These are phyloP conservation scores for Penicillium steckii DNA, from an alignment of 495 filamentous ascomycete genomes.

Conservation along the genomic window DNA sequence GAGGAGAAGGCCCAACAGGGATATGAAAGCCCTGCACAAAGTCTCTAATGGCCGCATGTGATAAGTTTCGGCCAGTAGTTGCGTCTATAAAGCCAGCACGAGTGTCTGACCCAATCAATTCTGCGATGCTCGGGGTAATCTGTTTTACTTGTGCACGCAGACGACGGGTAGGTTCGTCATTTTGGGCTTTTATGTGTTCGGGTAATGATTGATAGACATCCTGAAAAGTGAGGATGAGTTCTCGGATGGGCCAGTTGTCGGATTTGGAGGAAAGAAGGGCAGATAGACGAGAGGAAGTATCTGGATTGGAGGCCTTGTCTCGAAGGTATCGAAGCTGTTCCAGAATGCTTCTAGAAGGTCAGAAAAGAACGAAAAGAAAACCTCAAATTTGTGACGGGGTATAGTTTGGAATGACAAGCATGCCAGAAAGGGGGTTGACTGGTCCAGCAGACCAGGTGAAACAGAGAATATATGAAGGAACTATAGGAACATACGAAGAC, in stretches of 20 bases:
- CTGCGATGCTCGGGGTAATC: conserved; percentile 4
- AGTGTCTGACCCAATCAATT: conserved; percentile 12
- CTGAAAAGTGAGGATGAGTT: conserved; percentile 11
- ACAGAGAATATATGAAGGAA: neutral
- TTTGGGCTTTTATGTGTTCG: conserved; percentile 6
- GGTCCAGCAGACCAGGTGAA: neutral
- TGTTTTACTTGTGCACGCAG: conserved; percentile 12
- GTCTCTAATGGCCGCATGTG: conserved; percentile 12
- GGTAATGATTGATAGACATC: conserved; percentile 16
- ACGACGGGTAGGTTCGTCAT: conserved; percentile 6
- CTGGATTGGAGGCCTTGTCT: conserved; percentile 12
- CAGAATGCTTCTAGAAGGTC: conserved; percentile 4
- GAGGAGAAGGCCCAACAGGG: conserved; percentile 5
- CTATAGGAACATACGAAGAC: conserved; percentile 3
- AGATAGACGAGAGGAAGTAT: conserved; percentile 6
- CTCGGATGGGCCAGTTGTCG: conserved; percentile 6
- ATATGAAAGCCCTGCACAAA: conserved; percentile 16
- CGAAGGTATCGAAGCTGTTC: conserved; percentile 15
- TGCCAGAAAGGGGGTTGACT: neutral
- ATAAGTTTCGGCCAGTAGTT: conserved; percentile 4
- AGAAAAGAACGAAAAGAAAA: neutral
- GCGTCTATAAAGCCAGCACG: conserved; percentile 16
- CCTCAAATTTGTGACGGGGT: neutral
- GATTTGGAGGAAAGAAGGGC: conserved; percentile 7
- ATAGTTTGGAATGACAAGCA: neutral